Base-by-base conservation (phyloP, 805 yeast species). In the Kregervanrija fluxuum region DNA sequence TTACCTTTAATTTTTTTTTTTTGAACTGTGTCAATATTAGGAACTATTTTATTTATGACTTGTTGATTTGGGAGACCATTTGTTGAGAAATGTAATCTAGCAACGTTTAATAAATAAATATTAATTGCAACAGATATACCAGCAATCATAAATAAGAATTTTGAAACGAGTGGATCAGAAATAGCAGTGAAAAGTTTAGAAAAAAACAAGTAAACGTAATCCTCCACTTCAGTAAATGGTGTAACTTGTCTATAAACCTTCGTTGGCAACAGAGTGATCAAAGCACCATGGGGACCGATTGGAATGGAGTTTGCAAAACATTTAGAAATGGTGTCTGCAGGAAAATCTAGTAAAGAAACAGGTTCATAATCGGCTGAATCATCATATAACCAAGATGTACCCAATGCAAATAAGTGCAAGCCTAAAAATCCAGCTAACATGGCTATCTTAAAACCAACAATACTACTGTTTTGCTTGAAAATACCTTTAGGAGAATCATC, bases 21-120 rank as follows among this genome's bases (percentile, higher is more conserved):
- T 22, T 22, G 28, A 22, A 22, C 6, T 22, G 28, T 22, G 8
- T 22, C 28, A 22, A 22, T 22, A 4, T 22, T 22, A 22, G 28
- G 28, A 22, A 6, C 28, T 22, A 6, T 22, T 6, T 22, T 22
- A 22, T 22, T 6, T 22, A 22, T 22, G 28, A 22, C 8, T 6
- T 22, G 8, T 22, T 22, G 28, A 5, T 2, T 22, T 22, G 28
- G 28, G 4, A 22, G 6, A 22, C 28, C 6, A 22, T 22, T 22
- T 22, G 28, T 5, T 22, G 28, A 22, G 8, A 22, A 61, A 54
- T 83, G 85, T 43, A 74, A 71, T 62, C 85, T 76, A n/a, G 95
- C 84, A 46, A 87, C 93, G 56, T 88, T 87, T 61, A 91, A 74
- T 53, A 93, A 73, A 63, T 90, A 91, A 41, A 85, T 79, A 61